Evolutionary conservation across 805 yeast species (phyloP).

Genomic region (Peterozyma xylosa): DNA sequence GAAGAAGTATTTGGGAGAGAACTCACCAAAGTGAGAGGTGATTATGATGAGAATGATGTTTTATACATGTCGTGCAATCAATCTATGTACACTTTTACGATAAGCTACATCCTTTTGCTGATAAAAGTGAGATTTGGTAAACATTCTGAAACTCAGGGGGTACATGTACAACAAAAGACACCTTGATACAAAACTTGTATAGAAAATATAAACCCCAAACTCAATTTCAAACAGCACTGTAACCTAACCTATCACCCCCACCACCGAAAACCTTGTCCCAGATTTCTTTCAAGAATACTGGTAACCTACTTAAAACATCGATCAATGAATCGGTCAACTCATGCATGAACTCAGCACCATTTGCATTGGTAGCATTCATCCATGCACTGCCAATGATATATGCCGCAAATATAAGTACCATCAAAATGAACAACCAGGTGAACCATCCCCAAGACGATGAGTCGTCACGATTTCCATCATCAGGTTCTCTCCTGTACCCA

Average conservation of each 20-base stretch:
- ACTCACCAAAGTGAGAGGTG: too few relatives aligned
- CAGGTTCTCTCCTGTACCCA: slow-evolving; percentile 20
- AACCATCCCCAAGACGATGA: slow-evolving; percentile 71
- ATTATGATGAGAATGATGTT: too few relatives aligned
- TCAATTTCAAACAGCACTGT: slow-evolving; percentile 72
- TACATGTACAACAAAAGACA: too few relatives aligned
- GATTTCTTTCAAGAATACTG: slow-evolving; percentile 62
- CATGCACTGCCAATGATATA: slow-evolving; percentile 72
- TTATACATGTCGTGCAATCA: too few relatives aligned
- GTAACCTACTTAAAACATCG: slow-evolving; percentile 51
- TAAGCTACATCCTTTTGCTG: too few relatives aligned
- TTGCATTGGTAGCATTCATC: slow-evolving; percentile 67
- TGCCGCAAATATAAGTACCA: slow-evolving; percentile 61
- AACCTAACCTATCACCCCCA: slow-evolving; percentile 69
- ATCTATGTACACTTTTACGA: too few relatives aligned
- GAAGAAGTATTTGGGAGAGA: slow-evolving; percentile 30
- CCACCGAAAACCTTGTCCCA: slow-evolving; percentile 53
- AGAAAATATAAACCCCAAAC: too few relatives aligned
- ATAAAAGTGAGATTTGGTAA: too few relatives aligned
- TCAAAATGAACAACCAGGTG: slow-evolving; percentile 71
- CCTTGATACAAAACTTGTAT: too few relatives aligned
- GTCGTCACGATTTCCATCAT: slow-evolving; percentile 20
- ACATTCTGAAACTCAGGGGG: too few relatives aligned
- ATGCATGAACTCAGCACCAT: slow-evolving; percentile 61
- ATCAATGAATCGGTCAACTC: slow-evolving; percentile 66